Conservation (phyloP, 1,284 basidiomycete species). For the Moesziomyces antarcticus region DNA sequence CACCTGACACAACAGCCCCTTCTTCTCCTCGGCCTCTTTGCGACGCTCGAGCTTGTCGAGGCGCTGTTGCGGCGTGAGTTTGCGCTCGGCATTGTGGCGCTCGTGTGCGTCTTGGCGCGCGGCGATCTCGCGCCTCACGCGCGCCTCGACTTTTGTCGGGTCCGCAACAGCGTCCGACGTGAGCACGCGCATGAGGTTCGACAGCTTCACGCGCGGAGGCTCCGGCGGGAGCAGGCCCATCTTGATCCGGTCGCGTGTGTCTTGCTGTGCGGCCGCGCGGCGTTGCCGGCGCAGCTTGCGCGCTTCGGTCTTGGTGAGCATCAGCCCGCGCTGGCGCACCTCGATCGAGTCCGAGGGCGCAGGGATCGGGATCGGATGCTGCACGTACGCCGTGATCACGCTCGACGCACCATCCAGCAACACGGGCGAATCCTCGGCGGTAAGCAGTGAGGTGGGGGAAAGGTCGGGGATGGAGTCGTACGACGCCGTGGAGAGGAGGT, state of each 20-base stretch:
- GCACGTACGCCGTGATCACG: constrained; percentile 89
- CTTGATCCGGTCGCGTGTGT: constrained; percentile 91
- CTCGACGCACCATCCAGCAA: constrained; percentile 71
- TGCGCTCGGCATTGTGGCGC: constrained; percentile 87
- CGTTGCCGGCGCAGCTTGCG: constrained; percentile 95
- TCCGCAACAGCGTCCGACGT: constrained; percentile 96
- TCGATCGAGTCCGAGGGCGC: constrained; percentile 87
- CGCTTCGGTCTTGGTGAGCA: constrained; percentile 76
- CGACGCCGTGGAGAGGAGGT: constrained; percentile 80
- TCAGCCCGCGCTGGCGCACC: constrained; percentile 71
- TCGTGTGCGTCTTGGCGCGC: constrained; percentile 89
- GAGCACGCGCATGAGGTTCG: constrained; percentile 97
- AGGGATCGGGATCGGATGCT: constrained; percentile 96
- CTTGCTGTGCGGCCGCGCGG: constrained; percentile 87
- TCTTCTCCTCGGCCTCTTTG: constrained; percentile 75
- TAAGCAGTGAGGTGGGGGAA: constrained; percentile 70
- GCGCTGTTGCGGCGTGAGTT: constrained; percentile 88
- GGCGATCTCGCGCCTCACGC: constrained; percentile 90
- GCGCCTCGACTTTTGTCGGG: constrained; percentile 94
- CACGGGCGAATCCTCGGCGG: constrained; percentile 5
- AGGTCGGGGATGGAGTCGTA: constrained; percentile 75
- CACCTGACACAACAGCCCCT: constrained; percentile 84
- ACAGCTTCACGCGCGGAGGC: constrained; percentile 92
- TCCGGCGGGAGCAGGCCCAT: constrained; percentile 97
- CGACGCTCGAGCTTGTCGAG: constrained; percentile 80